phyloP scores from a whole-genome alignment of 108 stramenopile genomes.

The Skeletonema tropicum region DNA sequence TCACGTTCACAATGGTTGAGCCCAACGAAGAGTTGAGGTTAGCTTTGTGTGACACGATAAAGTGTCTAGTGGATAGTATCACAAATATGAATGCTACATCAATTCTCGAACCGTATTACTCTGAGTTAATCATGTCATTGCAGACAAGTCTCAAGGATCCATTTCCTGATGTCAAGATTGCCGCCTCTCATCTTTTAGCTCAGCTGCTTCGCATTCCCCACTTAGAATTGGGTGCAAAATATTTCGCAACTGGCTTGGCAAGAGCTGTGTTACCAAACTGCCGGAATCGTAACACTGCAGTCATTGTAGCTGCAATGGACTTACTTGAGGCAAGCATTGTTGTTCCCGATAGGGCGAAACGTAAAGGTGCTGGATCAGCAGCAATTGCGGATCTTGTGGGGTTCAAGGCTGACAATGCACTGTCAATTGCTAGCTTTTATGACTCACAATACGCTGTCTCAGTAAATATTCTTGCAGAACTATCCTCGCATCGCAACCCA shows the following conservation, averaged over 20 bases:
- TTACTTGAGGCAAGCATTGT: slow-evolving; percentile 54
- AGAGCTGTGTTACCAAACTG: slow-evolving; percentile 47
- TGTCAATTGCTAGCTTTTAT: slow-evolving; percentile 82
- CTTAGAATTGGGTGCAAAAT: slow-evolving; percentile 50
- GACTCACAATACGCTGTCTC: slow-evolving; percentile 44
- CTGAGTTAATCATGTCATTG: slow-evolving; percentile 57
- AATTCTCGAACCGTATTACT: slow-evolving; percentile 57
- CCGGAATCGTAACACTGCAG: slow-evolving; percentile 57
- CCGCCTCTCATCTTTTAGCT: slow-evolving; percentile 26
- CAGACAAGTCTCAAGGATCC: slow-evolving; percentile 56
- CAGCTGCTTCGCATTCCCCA: slow-evolving; percentile 46
- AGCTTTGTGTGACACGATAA: slow-evolving; percentile 40
- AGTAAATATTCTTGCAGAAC: slow-evolving; percentile 55
- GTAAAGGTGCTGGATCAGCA: slow-evolving; percentile 77
- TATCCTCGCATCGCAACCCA: slow-evolving; percentile 47
- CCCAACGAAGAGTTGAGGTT: slow-evolving; percentile 63
- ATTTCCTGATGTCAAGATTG: slow-evolving; percentile 52
- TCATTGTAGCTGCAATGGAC: slow-evolving; percentile 48
- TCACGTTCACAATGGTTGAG: slow-evolving; percentile 41
- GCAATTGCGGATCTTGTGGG: slow-evolving; percentile 83
- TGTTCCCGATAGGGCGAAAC: slow-evolving; percentile 54
- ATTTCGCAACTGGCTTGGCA: slow-evolving; percentile 57
- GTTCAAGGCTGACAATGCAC: slow-evolving; percentile 72
- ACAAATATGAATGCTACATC: slow-evolving; percentile 3
- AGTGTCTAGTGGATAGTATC: slow-evolving; percentile 36